These are phyloP conservation scores for Mycena olivaceomarginata DNA, from an alignment of 768 basidiomycete species.

Conservation along the genomic window DNA sequence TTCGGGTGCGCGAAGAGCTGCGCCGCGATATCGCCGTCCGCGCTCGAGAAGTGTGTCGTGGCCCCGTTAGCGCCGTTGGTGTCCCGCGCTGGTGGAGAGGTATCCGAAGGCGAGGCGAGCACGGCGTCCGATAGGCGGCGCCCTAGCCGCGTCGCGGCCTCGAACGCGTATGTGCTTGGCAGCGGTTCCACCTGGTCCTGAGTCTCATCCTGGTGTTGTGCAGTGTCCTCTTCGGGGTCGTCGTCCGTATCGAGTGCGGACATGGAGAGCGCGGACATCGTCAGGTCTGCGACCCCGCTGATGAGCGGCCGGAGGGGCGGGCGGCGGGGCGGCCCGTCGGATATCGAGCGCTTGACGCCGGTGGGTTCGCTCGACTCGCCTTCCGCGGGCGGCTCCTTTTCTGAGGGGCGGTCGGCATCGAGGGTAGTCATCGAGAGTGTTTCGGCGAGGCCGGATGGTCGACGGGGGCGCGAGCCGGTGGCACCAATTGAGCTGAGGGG, in stretches of 20 bases:
- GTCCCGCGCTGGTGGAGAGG: slow-evolving; percentile 35
- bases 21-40: slow-evolving; percentile 61
- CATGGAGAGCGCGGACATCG: slow-evolving; percentile 61
- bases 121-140: slow-evolving; percentile 66
- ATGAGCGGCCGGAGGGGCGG: slow-evolving; percentile 43
- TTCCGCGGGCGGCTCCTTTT: slow-evolving; percentile 39
- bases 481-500: slow-evolving; percentile 40
- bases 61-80: slow-evolving; percentile 35
- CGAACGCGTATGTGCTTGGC: slow-evolving; percentile 45
- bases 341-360: slow-evolving; percentile 18
- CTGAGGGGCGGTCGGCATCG: slow-evolving; percentile 47
- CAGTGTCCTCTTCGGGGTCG: slow-evolving; percentile 57
- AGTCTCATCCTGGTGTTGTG: slow-evolving; percentile 12
- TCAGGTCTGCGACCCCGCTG: slow-evolving; percentile 47
- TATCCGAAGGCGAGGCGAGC: slow-evolving; percentile 50
- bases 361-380: background rate
- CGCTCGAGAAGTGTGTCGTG: slow-evolving; percentile 57
- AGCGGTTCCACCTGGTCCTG: slow-evolving; percentile 10
- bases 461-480: slow-evolving; percentile 51
- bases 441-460: slow-evolving; percentile 59
- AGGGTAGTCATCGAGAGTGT: slow-evolving; percentile 63
- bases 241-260: slow-evolving; percentile 74
- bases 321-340: slow-evolving; percentile 39
- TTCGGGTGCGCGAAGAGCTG: slow-evolving; percentile 65
- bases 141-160: slow-evolving; percentile 60